Percentiles rank a stretch among this genome's conserved stretches.
Evolutionary conservation across 1,139 yeast species (phyloP).

Genomic region (Debaryomycetaceae sp.): DNA sequence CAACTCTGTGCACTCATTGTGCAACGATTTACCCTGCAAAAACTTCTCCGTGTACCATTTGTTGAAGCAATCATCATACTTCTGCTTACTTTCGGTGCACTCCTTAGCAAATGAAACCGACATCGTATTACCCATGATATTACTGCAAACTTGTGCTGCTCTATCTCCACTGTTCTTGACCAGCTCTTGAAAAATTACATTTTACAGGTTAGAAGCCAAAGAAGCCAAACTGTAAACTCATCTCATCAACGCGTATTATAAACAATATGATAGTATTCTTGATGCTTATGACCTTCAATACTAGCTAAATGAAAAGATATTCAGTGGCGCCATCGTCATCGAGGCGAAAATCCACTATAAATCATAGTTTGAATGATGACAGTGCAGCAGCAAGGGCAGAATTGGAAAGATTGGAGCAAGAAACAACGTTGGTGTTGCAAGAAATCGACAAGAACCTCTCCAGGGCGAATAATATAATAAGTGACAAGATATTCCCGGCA

Average conservation of each 20-base stretch:
- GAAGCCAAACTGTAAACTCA: background rate
- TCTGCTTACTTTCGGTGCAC: slow-evolving; percentile 80
- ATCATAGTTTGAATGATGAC: slow-evolving; percentile 13
- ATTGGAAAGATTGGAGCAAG: slow-evolving; percentile 74
- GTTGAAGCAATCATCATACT: slow-evolving; percentile 90
- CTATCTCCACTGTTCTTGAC: background rate
- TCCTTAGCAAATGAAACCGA: slow-evolving; percentile 96
- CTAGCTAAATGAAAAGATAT: slow-evolving; percentile 31
- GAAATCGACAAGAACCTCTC: slow-evolving; percentile 74
- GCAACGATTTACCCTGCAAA: slow-evolving; percentile 63
- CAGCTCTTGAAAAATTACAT: background rate
- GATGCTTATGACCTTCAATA: background rate
- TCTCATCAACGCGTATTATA: background rate
- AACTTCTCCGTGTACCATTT: slow-evolving; percentile 94
- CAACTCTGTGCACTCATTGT: slow-evolving; percentile 86
- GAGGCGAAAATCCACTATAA: slow-evolving; percentile 32
- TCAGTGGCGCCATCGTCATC: slow-evolving; percentile 40
- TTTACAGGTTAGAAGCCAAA: background rate
- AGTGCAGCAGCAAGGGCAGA: slow-evolving; percentile 44
- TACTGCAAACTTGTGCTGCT: background rate
- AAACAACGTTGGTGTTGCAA: slow-evolving; percentile 73
- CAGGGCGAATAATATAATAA: slow-evolving; percentile 59
- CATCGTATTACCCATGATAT: slow-evolving; percentile 74
- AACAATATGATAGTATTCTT: background rate
- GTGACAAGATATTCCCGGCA: slow-evolving; percentile 59